Percentiles rank a stretch among this genome's conserved stretches.
Conservation (phyloP, 75 land plant species). For the Sequoia sempervirens region DNA sequence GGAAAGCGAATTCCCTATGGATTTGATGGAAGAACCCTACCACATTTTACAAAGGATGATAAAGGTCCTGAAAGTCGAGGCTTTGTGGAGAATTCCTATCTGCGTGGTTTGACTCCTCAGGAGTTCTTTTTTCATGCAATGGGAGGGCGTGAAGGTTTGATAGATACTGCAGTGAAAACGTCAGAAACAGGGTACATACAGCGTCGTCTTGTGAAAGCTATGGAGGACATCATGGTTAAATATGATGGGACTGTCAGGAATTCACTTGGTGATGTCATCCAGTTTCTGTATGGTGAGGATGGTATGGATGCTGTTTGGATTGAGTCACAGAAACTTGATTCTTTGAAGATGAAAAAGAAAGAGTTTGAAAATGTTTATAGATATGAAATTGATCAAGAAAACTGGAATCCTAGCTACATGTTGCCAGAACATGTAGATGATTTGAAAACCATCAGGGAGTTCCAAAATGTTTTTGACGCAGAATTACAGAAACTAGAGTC, state of each 20-base stretch:
- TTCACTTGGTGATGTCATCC: slow-evolving; percentile 94
- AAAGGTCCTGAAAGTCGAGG: slow-evolving; percentile 96
- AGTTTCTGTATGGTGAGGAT: slow-evolving; percentile 97
- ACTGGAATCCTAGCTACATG: slow-evolving; percentile 95
- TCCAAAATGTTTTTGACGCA: slow-evolving; percentile 94
- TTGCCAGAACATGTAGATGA: slow-evolving; percentile 84
- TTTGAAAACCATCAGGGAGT: slow-evolving; percentile 79
- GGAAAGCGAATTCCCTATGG: slow-evolving; percentile 98
- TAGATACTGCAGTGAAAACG: slow-evolving; percentile 97
- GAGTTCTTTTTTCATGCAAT: slow-evolving; percentile 99
- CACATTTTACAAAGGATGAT: slow-evolving; percentile 97
- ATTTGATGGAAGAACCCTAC: slow-evolving; percentile 85
- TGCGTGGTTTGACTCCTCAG: slow-evolving; percentile 92
- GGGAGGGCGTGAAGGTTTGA: slow-evolving; percentile 99
- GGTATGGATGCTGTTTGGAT: slow-evolving; percentile 99
- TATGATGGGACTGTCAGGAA: slow-evolving; percentile 99
- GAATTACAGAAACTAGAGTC: slow-evolving; percentile 86
- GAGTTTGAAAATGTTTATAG: slow-evolving; percentile 71
- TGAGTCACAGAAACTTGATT: slow-evolving; percentile 83
- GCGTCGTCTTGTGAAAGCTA: slow-evolving; percentile 93
- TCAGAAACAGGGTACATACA: slow-evolving; percentile 98
- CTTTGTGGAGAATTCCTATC: slow-evolving; percentile 96
- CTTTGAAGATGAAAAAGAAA: slow-evolving; percentile 79
- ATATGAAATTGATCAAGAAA: slow-evolving; percentile 75
- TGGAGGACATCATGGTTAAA: slow-evolving; percentile 99